Evolutionary conservation across 805 yeast species (phyloP), one percentile per base, ranked within the genome.

Genomic region (Dipodascus albidus): DNA sequence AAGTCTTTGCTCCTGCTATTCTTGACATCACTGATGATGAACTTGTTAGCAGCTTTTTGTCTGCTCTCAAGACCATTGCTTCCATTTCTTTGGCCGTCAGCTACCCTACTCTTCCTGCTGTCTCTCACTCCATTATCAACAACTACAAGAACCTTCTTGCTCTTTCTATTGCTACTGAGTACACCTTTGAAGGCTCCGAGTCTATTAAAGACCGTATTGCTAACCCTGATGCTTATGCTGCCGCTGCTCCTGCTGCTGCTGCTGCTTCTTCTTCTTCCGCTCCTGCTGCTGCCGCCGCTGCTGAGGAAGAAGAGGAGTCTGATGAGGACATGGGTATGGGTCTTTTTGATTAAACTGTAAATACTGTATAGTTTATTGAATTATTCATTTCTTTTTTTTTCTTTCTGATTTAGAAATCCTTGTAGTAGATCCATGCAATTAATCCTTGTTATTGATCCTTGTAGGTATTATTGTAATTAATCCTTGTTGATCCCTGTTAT

Each of bases 51-150:
- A 95, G 88, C 88, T 93, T 93, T 71, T 82, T 86, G 64, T 72
- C 90, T 62, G 99, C 99, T 70, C 80, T 91, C 76, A 80, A 80
- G 80, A 78, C 87, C 84, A 87, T 93, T 72, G 91, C 99, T 72
- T 82, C 95, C 67, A 80, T 93, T 74, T 93, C 99, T 62, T 82
- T 93, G 78, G 99, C 98, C 76, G 79, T 87, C 71, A 91, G 90
- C 75, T 90, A 91, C 95, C 99, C 99, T 82, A 93, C 99, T 73
- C 78, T 93, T 74, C 96, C 98, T 76, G 88, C 99, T 68, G 99
- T 93, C 73, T 90, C 95, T 72, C 98, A 93, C 96, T 83, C 93
- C 70, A 81, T 93, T 75, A 83, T 93, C 82, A 93, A 93, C 96
- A 84, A 87, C 83, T 93, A 93, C 95, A 93, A 93, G 95, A 85